Percentiles rank a stretch among this genome's conserved stretches.
These are phyloP conservation scores for Posidonia oceanica DNA, from an alignment of 116 monocot species.

Conservation along the genomic window DNA sequence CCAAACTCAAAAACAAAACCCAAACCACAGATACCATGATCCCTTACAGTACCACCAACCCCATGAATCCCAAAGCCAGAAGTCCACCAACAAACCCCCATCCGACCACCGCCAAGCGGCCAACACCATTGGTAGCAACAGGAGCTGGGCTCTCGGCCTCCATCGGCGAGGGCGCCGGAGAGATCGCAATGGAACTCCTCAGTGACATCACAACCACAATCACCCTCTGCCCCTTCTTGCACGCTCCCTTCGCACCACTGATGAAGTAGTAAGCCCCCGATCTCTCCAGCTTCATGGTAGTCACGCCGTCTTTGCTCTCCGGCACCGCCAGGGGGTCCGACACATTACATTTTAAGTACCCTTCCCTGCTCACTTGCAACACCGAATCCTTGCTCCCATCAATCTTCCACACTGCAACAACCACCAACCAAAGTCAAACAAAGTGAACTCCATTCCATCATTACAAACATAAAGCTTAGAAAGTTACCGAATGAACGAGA, in stretches of 20 bases:
- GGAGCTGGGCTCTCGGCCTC: conserved; percentile 26
- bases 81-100: not conserved
- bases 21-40: not conserved
- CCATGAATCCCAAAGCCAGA: not conserved
- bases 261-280: conserved; percentile 62
- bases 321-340: not conserved
- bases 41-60: not conserved
- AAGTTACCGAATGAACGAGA: not conserved
- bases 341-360: conserved; percentile 47
- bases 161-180: conserved; percentile 26
- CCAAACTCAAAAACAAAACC: not conserved
- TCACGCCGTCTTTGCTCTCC: conserved; percentile 27
- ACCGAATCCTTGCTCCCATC: conserved; percentile 48
- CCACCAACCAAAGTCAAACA: not conserved
- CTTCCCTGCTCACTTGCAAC: conserved; percentile 49
- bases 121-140: conserved; percentile 18
- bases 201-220: conserved; percentile 54
- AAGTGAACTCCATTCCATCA: not conserved
- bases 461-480: too few relatives aligned
- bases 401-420: conserved; percentile 51
- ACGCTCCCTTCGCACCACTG: conserved; percentile 36
- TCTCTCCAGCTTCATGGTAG: conserved; percentile 24
- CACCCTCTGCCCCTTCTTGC: conserved; percentile 56
- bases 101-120: not conserved
- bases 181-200: not conserved